These are phyloP conservation scores for Liquidambar formosana DNA, from an alignment of 164 flowering plant genomes.

Conservation along the genomic window DNA sequence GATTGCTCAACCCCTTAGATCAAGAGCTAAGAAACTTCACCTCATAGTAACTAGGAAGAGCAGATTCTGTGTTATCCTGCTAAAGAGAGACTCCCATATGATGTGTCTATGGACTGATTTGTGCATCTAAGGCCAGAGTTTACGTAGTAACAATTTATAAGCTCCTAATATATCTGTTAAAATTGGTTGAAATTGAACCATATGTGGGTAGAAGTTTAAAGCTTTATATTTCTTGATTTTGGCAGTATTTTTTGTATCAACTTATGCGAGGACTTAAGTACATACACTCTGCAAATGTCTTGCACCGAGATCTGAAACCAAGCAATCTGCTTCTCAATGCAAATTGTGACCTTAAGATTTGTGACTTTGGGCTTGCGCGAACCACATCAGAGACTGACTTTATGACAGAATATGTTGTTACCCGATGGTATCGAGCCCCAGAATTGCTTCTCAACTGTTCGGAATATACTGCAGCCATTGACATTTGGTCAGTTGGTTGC, in stretches of 20 bases:
- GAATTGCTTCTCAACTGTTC: slow-evolving; percentile 86
- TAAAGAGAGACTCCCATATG: neutral
- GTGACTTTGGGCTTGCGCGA: slow-evolving; percentile 95
- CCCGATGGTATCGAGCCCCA: slow-evolving; percentile 92
- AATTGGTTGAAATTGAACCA: neutral
- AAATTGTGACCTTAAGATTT: slow-evolving; percentile 89
- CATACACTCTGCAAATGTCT: slow-evolving; percentile 85
- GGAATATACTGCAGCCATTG: slow-evolving; percentile 85
- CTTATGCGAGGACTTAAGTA: slow-evolving; percentile 80
- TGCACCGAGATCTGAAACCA: slow-evolving; percentile 90
- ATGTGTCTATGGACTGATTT: neutral
- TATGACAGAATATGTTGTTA: slow-evolving; percentile 94
- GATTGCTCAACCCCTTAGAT: no score
- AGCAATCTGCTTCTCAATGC: slow-evolving; percentile 87
- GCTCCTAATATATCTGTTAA: neutral
- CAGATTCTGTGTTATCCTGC: neutral
- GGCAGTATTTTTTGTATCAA: slow-evolving; percentile 88
- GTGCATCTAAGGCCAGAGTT: neutral
- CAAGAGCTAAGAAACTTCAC: no score
- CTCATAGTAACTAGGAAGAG: neutral
- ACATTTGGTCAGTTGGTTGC: slow-evolving; percentile 96
- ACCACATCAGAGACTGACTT: slow-evolving; percentile 80
- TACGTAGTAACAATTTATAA: neutral
- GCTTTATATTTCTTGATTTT: neutral
- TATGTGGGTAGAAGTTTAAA: neutral